A percentile compares a stretch with the other conserved stretches of the same genome.
Conservation (phyloP, 2,329 filamentous ascomycete species). For the Diaporthe ampelina region DNA sequence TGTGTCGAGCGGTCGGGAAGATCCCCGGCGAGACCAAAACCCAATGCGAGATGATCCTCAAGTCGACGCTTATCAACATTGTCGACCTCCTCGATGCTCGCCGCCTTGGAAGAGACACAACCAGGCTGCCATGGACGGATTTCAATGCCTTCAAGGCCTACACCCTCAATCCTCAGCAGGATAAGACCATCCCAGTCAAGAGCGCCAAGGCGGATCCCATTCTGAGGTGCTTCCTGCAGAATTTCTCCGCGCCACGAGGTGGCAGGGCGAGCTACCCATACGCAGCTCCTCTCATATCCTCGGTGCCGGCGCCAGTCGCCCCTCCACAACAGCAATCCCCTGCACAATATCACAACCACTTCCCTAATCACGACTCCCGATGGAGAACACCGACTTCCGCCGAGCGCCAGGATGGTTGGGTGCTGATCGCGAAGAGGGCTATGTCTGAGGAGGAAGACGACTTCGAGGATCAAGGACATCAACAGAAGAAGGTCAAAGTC, state of each 20-base stretch:
- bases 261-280: slow-evolving; percentile 63
- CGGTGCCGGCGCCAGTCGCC: slow-evolving; percentile 48
- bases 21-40: background rate
- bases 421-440: background rate
- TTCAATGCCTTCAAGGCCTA: slow-evolving; percentile 5
- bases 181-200: background rate
- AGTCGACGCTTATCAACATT: slow-evolving; percentile 16
- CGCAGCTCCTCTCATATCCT: slow-evolving; percentile 73
- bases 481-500: background rate
- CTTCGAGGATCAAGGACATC: background rate
- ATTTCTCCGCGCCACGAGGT: background rate
- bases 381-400: slow-evolving; percentile 40
- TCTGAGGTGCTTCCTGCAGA: slow-evolving; percentile 7
- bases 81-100: slow-evolving; percentile 20
- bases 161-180: background rate
- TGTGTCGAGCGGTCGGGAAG: slow-evolving; percentile 7
- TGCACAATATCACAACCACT: slow-evolving; percentile 48
- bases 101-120: background rate
- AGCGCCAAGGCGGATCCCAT: background rate
- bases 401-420: slow-evolving; percentile 44
- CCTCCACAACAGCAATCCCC: slow-evolving; percentile 45
- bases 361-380: slow-evolving; percentile 47
- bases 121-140: background rate
- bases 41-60: background rate
- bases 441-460: background rate